phyloP scores from a whole-genome alignment of 2,329 filamentous ascomycete species.

The Seiridium cupressi region DNA sequence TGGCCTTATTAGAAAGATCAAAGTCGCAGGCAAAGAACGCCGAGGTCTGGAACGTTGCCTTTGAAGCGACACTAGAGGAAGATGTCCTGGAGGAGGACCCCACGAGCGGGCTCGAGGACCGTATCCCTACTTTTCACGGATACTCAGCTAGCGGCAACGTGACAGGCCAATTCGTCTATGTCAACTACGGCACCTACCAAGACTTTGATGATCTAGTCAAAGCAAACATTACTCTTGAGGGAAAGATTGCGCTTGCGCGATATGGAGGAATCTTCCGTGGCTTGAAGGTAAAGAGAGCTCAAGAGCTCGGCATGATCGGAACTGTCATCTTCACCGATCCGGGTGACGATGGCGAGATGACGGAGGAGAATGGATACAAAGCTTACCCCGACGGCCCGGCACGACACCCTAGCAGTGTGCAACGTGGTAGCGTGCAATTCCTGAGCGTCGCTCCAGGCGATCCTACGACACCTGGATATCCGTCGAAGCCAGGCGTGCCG shows the following conservation, averaged over 20 bases:
- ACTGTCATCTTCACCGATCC: slow-evolving; percentile 83
- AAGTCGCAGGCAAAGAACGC: slow-evolving; percentile 21
- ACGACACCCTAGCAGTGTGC: slow-evolving; percentile 82
- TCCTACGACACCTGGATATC: slow-evolving; percentile 90
- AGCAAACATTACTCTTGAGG: slow-evolving; percentile 72
- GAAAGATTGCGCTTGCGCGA: slow-evolving; percentile 83
- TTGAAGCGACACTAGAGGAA: slow-evolving; percentile 78
- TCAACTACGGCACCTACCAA: slow-evolving; percentile 84
- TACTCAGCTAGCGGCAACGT: slow-evolving; percentile 93
- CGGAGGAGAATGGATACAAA: slow-evolving; percentile 75
- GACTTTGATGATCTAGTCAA: slow-evolving; percentile 81
- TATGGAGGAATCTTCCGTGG: slow-evolving; percentile 88
- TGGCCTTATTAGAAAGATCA: slow-evolving; percentile 60
- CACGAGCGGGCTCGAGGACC: slow-evolving; percentile 68
- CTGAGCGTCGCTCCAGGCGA: slow-evolving; percentile 69
- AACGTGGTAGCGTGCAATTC: slow-evolving; percentile 84
- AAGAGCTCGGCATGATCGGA: slow-evolving; percentile 88
- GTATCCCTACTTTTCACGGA: slow-evolving; percentile 89
- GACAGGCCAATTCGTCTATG: slow-evolving; percentile 81
- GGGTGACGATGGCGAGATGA: slow-evolving; percentile 80
- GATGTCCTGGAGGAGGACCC: slow-evolving; percentile 81
- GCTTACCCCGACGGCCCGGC: slow-evolving; percentile 85
- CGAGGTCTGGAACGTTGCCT: slow-evolving; percentile 60
- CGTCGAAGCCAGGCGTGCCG: slow-evolving; percentile 84
- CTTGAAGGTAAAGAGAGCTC: slow-evolving; percentile 87